Percentiles rank a stretch among this genome's conserved stretches.
phyloP scores from a whole-genome alignment of 345 rosid species.

The Corchorus olitorius region DNA sequence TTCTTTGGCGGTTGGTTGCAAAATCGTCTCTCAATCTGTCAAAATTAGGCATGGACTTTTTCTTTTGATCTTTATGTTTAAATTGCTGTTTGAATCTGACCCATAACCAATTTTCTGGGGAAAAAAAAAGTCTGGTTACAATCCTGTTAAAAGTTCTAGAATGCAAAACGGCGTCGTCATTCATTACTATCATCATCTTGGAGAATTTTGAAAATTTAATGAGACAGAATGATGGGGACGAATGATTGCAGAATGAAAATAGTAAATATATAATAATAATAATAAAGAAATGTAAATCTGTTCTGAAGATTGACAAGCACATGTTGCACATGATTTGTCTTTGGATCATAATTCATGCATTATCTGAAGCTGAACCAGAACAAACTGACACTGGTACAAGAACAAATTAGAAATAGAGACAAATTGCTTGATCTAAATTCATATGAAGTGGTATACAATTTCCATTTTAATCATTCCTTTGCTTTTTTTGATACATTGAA shows the following conservation, averaged over 20 bases:
- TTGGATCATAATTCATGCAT: not conserved
- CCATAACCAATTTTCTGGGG: not conserved
- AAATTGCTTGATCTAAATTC: conserved; percentile 6
- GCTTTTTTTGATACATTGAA: not conserved
- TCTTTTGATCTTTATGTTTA: not conserved
- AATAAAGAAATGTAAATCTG: not conserved
- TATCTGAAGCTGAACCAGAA: not conserved
- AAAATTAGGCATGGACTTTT: not conserved
- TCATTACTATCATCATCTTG: not conserved
- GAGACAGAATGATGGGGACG: not conserved
- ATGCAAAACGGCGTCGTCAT: not conserved
- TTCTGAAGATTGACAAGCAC: not conserved
- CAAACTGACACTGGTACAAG: not conserved
- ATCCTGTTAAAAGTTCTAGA: not conserved
- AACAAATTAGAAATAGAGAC: not conserved
- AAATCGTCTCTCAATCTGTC: not conserved
- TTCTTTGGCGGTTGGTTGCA: not conserved
- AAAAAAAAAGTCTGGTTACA: not conserved
- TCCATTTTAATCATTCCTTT: not conserved
- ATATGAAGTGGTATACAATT: not conserved
- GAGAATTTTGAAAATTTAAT: too few species aligned
- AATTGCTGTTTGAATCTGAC: not conserved
- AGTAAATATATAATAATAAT: not conserved
- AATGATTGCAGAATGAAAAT: too few species aligned
- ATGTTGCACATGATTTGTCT: not conserved